Evolutionary conservation across 495 filamentous ascomycete species (phyloP), one percentile per base, ranked within the genome.

Genomic region (Amniculicola lignicola): DNA sequence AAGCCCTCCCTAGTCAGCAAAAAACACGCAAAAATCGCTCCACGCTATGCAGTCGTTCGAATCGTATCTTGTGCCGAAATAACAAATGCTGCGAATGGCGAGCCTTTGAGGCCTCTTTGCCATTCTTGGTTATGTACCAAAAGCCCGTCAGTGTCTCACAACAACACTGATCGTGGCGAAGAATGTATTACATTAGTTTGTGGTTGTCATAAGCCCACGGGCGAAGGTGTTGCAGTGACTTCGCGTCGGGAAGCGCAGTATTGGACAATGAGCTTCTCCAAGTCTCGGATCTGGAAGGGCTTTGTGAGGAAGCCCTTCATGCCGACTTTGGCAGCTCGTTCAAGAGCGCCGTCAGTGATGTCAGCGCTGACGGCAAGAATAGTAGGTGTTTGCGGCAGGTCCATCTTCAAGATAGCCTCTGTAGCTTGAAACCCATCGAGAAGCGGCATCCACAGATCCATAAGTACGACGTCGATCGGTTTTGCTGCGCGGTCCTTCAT

Each of bases 361-460:
- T 91, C 87, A 12, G 87, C 87, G 40, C 83, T 90, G 21, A 90
- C 85, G 11, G 87, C 87, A 22, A 90, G 73, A 14, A 90, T 69
- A 3, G 69, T 76, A n/a, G 74, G 69, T 23, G 43, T 59, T 12
- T 45, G 29, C 4, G 44, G 21, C 14, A 10, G 19, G 37, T 46
- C 47, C 67, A 84, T 74, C 46, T 75, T 69, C n/a, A 85, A 68
- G 51, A 91, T 91, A 22, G 70, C 69, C 43, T 78, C 74, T 0
- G 87, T 82, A 4, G 87, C 87, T 65, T 90, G 82, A 51, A 88
- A 90, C 2, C 88, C 88, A 62, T 91, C 87, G 81, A 89, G 87
- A 51, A 81, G 75, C 1, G 87, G 88, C 87, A 91, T 91, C 87
- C 87, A 91, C 4, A 91, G 76, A 68, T 91, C 87, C 88, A 91